Conservation (phyloP, 805 yeast species). For the Candida nitratophila region DNA sequence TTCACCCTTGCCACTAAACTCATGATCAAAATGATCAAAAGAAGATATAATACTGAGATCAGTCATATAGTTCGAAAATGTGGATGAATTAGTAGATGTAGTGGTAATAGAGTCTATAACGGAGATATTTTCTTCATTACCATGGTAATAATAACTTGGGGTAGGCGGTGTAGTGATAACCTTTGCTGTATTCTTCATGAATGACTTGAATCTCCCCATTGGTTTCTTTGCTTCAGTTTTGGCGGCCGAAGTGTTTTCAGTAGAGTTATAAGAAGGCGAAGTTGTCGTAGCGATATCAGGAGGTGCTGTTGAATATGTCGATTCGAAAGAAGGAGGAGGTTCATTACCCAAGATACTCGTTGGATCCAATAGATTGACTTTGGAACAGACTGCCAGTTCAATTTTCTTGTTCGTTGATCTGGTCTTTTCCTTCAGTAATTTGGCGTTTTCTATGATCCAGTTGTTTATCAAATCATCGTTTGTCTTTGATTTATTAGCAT, state of each 20-base stretch:
- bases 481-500: background rate
- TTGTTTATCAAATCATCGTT: constrained; percentile 3
- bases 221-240: background rate
- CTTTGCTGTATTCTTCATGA: background rate
- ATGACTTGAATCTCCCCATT: background rate
- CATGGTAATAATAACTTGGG: too few species aligned
- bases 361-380: constrained; percentile 11
- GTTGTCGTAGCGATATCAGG: too few species aligned
- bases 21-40: background rate
- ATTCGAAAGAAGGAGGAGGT: constrained; percentile 15
- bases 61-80: background rate
- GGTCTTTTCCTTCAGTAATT: constrained; percentile 10
- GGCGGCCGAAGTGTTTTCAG: too few species aligned
- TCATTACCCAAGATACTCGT: constrained; percentile 15
- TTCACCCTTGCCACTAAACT: background rate
- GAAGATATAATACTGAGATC: background rate
- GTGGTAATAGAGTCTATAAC: background rate
- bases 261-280: background rate
- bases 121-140: too few species aligned
- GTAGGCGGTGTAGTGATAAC: background rate
- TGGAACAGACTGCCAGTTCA: constrained; percentile 16
- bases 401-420: constrained; percentile 8
- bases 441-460: constrained; percentile 15
- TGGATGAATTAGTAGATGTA: background rate
- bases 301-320: too few species aligned